A percentile compares a stretch with the other conserved stretches of the same genome.
phyloP scores from a whole-genome alignment of 495 filamentous ascomycete genomes.

The Aspergillus hancockii region DNA sequence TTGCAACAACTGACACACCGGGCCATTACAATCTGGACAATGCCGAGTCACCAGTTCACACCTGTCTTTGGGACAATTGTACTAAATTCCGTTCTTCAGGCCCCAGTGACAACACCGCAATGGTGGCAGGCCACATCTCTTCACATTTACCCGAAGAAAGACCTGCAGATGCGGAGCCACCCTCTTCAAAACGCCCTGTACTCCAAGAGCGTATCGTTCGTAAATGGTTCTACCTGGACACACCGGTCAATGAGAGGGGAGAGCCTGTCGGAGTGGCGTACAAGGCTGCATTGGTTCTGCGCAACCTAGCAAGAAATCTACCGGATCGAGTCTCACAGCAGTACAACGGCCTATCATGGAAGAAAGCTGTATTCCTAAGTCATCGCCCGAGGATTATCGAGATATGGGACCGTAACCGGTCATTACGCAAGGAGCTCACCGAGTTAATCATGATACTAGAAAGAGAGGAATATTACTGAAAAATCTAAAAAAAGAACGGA shows the following conservation, averaged over 20 bases:
- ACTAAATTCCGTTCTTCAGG: slow-evolving; percentile 39
- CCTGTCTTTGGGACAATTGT: slow-evolving; percentile 42
- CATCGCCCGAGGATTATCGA: slow-evolving; percentile 46
- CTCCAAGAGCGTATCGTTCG: slow-evolving; percentile 47
- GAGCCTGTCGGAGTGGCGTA: slow-evolving; percentile 84
- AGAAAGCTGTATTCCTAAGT: slow-evolving; percentile 43
- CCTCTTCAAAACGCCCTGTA: slow-evolving; percentile 39
- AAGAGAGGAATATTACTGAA: slow-evolving; percentile 43
- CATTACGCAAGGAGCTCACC: slow-evolving; percentile 44
- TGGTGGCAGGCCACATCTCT: slow-evolving; percentile 50
- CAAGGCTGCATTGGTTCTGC: slow-evolving; percentile 78
- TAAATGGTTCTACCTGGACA: slow-evolving; percentile 58
- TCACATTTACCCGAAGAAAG: slow-evolving; percentile 55
- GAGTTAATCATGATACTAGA: slow-evolving; percentile 49
- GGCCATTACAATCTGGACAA: slow-evolving; percentile 50
- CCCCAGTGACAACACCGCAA: slow-evolving; percentile 42
- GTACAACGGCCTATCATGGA: slow-evolving; percentile 40
- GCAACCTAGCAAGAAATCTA: slow-evolving; percentile 82
- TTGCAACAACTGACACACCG: slow-evolving; percentile 51
- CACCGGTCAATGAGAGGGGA: slow-evolving; percentile 74
- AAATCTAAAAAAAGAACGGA: slow-evolving; percentile 9
- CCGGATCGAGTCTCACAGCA: slow-evolving; percentile 41
- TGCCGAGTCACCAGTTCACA: slow-evolving; percentile 40
- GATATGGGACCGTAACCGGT: slow-evolving; percentile 45
- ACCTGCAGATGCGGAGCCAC: slow-evolving; percentile 46